Evolutionary conservation across 495 filamentous ascomycete species (phyloP).

Genomic region (Aspergillus bridgeri): DNA sequence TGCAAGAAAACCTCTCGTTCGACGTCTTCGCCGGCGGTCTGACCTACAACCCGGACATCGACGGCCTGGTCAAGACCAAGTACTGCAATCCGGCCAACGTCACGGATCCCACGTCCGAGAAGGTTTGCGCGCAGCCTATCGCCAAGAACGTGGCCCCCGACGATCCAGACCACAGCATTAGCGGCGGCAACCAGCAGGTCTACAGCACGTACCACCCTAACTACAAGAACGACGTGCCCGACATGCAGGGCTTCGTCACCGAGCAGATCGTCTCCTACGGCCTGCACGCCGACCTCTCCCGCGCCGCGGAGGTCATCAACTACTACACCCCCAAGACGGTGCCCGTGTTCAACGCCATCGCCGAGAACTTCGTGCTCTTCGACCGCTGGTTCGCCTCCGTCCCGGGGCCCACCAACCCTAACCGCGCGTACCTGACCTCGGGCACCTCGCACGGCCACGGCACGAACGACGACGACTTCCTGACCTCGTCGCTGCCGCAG

Average conservation of each 20-base stretch:
- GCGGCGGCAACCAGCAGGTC: conserved; percentile 47
- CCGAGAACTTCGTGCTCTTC: conserved; percentile 49
- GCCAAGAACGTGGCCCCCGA: conserved; percentile 36
- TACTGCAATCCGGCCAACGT: conserved; percentile 44
- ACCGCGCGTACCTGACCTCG: conserved; percentile 47
- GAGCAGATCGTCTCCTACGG: conserved; percentile 41
- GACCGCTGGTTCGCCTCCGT: conserved; percentile 48
- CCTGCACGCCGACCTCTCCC: conserved; percentile 26
- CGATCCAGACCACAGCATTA: conserved; percentile 49
- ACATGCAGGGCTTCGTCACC: conserved; percentile 45
- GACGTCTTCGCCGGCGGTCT: conserved; percentile 42
- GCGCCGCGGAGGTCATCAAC: conserved; percentile 46
- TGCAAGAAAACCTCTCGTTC: conserved; percentile 45
- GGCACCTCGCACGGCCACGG: conserved; percentile 50
- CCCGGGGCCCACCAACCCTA: conserved; percentile 49
- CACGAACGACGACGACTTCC: conserved; percentile 41
- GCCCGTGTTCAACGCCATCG: conserved; percentile 42
- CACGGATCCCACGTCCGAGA: conserved; percentile 25
- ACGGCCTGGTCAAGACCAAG: conserved; percentile 30
- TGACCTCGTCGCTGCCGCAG: conserved; percentile 40
- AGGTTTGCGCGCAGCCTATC: conserved; percentile 35
- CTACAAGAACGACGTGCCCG: conserved; percentile 17
- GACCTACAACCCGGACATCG: conserved; percentile 32
- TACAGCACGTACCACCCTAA: conserved; percentile 43
- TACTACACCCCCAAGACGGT: conserved; percentile 47